Conservation (phyloP, 495 filamentous ascomycete genomes). For the Aspergillus nanangensis region DNA sequence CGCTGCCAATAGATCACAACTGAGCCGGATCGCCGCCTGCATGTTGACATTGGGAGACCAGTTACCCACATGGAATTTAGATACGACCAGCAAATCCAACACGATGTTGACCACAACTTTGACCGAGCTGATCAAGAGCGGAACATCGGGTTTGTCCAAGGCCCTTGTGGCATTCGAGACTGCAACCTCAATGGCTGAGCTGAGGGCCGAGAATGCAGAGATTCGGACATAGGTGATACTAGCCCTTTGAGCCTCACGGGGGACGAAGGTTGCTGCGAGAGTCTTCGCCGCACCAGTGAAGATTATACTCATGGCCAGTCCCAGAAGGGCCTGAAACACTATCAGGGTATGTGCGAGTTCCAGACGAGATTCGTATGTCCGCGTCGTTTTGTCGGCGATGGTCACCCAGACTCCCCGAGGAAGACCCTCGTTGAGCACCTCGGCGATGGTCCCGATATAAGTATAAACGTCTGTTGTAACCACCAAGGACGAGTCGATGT, state of each 20-base stretch:
- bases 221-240: slow-evolving; percentile 65
- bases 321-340: slow-evolving; percentile 51
- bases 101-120: slow-evolving; percentile 66
- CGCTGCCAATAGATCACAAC: slow-evolving; percentile 56
- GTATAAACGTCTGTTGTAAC: slow-evolving; percentile 65
- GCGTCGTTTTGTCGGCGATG: slow-evolving; percentile 61
- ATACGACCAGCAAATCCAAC: slow-evolving; percentile 66
- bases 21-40: slow-evolving; percentile 60
- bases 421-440: slow-evolving; percentile 72
- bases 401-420: slow-evolving; percentile 64
- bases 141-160: slow-evolving; percentile 69
- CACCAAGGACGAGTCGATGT: slow-evolving; percentile 61
- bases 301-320: slow-evolving; percentile 56
- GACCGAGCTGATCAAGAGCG: slow-evolving; percentile 59
- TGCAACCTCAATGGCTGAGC: slow-evolving; percentile 59
- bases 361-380: slow-evolving; percentile 48
- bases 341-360: slow-evolving; percentile 62
- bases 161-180: slow-evolving; percentile 59
- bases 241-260: slow-evolving; percentile 46
- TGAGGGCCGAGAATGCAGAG: slow-evolving; percentile 55
- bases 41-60: slow-evolving; percentile 53
- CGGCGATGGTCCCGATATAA: slow-evolving; percentile 58
- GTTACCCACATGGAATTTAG: slow-evolving; percentile 57
- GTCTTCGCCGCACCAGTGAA: slow-evolving; percentile 50
- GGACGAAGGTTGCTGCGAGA: slow-evolving; percentile 62